A percentile compares a stretch with the other conserved stretches of the same genome.
These are phyloP conservation scores for Trichoderma arundinaceum DNA, from an alignment of 2,329 filamentous ascomycete genomes.

Conservation along the genomic window DNA sequence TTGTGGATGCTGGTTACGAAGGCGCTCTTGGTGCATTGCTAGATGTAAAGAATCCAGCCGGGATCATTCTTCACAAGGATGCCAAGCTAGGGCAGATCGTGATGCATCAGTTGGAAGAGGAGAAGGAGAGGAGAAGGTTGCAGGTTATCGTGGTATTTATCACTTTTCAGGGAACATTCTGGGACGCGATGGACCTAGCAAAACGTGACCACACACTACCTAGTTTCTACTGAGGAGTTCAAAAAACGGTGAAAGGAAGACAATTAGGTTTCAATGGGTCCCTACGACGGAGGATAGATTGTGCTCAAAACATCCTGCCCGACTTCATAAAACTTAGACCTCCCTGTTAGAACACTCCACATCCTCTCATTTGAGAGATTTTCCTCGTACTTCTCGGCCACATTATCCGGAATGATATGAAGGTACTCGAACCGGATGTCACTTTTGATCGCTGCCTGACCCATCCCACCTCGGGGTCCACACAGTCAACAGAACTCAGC, in stretches of 20 bases:
- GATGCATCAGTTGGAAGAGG: neutral
- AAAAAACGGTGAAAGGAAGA: neutral
- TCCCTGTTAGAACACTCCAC: neutral
- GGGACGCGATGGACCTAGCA: neutral
- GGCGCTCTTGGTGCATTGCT: constrained; percentile 2
- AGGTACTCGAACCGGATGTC: too few species aligned
- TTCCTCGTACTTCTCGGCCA: too few species aligned
- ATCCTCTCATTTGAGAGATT: too few species aligned
- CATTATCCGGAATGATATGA: too few species aligned
- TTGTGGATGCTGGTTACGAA: neutral
- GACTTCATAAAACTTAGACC: neutral
- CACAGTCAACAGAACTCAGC: too few species aligned
- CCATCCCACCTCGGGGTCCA: too few species aligned
- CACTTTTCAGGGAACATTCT: neutral
- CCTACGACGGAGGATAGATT: neutral
- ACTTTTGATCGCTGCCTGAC: too few species aligned
- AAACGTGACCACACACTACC: neutral
- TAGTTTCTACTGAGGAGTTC: neutral
- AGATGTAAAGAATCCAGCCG: neutral
- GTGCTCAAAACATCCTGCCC: neutral
- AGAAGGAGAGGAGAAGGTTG: too few species aligned
- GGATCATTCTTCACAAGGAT: neutral
- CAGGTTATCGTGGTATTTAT: neutral
- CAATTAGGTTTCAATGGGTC: neutral
- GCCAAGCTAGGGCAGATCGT: neutral